Percentiles rank a stretch among this genome's conserved stretches.
These are phyloP conservation scores for Blastobotrys americana DNA, from an alignment of 805 yeast genomes.

Conservation along the genomic window DNA sequence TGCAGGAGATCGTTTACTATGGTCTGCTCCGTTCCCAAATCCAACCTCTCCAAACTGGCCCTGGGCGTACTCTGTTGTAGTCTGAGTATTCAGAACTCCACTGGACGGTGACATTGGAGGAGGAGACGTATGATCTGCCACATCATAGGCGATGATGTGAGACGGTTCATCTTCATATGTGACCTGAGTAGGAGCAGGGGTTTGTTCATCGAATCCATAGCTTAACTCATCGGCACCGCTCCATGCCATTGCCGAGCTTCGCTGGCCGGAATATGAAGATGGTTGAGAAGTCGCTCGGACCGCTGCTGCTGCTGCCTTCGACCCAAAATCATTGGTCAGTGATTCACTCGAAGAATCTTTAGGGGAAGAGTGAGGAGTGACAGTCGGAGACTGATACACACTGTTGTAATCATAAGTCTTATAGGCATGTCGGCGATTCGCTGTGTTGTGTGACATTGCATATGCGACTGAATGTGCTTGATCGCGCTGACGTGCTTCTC, in stretches of 20 bases:
- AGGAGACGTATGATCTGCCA: not conserved
- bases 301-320: not conserved
- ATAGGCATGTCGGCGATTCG: constrained; percentile 24
- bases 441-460: constrained; percentile 64
- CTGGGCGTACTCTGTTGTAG: not conserved
- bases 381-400: constrained; percentile 21
- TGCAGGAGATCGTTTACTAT: not conserved
- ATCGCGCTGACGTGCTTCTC: constrained; percentile 33
- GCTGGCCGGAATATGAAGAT: constrained; percentile 1
- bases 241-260: not conserved
- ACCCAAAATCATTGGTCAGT: not conserved
- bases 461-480: constrained; percentile 32
- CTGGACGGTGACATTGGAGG: not conserved
- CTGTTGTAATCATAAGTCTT: constrained; percentile 24
- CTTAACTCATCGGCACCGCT: not conserved
- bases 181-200: not conserved
- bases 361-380: constrained; percentile 17
- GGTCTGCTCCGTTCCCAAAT: not conserved
- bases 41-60: not conserved
- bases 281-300: not conserved
- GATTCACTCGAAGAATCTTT: constrained; percentile 7
- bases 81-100: not conserved
- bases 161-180: not conserved
- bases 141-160: not conserved
- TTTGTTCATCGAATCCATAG: not conserved